Conservation (phyloP, 1,284 basidiomycete genomes). For the Ceraceosorus bombacis region DNA sequence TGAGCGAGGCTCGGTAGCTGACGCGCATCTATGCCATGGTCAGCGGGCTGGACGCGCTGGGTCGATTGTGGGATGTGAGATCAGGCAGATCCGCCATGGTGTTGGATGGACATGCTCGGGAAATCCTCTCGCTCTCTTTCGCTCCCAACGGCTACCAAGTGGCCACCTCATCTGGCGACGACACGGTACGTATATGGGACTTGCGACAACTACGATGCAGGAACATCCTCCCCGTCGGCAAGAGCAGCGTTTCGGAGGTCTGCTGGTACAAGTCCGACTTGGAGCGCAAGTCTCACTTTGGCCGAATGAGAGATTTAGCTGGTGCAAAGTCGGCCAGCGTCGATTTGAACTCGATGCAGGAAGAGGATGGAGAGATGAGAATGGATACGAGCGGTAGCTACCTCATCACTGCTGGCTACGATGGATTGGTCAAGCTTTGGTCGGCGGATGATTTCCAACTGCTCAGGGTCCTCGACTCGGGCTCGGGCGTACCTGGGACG, state of each 20-base stretch:
- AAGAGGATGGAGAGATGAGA: conserved; percentile 11
- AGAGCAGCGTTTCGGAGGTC: conserved; percentile 86
- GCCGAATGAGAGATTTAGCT: background rate
- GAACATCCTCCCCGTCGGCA: conserved; percentile 95
- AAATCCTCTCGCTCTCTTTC: conserved; percentile 84
- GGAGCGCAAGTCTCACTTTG: conserved; percentile 37
- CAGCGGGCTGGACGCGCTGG: conserved; percentile 91
- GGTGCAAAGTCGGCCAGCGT: conserved; percentile 50
- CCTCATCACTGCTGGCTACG: conserved; percentile 87
- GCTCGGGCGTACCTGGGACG: too few relatives aligned
- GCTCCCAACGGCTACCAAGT: conserved; percentile 96
- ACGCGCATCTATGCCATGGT: background rate
- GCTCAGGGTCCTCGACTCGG: conserved; percentile 70
- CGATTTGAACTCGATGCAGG: conserved; percentile 1
- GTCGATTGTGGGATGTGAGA: conserved; percentile 90
- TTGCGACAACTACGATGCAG: conserved; percentile 79
- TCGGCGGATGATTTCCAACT: conserved; percentile 97
- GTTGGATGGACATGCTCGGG: conserved; percentile 89
- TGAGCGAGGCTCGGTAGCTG: too few relatives aligned
- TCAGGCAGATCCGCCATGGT: conserved; percentile 97
- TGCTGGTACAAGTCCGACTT: conserved; percentile 67
- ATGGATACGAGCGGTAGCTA: conserved; percentile 61
- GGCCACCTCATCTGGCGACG: conserved; percentile 90
- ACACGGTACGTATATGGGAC: conserved; percentile 98
- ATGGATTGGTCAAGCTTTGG: conserved; percentile 92